phyloP scores from a whole-genome alignment of 352 stramenopile species.

The Globisporangium paddicum region DNA sequence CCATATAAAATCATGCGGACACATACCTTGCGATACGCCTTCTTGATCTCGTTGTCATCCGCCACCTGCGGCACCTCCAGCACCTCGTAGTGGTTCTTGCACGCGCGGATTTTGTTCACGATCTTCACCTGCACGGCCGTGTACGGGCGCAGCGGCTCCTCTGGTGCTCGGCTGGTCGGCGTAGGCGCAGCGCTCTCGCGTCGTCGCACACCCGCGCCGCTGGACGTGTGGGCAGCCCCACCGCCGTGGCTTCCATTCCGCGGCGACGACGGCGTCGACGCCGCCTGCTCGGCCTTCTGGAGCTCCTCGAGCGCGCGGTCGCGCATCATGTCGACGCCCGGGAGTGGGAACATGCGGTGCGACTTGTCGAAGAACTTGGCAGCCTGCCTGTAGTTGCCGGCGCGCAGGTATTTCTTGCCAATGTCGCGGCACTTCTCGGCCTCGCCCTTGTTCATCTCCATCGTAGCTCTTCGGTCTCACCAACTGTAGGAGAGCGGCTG shows the following conservation, averaged over 20 bases:
- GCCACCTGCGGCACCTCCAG: slow-evolving; percentile 66
- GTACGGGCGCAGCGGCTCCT: slow-evolving; percentile 54
- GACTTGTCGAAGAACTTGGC: slow-evolving; percentile 93
- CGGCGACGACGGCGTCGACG: slow-evolving; percentile 14
- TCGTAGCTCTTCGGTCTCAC: slow-evolving; percentile 18
- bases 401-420: slow-evolving; percentile 80
- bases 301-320: slow-evolving; percentile 66
- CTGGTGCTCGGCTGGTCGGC: slow-evolving; percentile 14
- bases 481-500: neutral
- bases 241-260: slow-evolving; percentile 5
- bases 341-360: slow-evolving; percentile 83
- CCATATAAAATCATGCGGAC: too few species aligned
- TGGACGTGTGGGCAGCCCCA: neutral
- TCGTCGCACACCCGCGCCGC: slow-evolving; percentile 26
- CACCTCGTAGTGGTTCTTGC: slow-evolving; percentile 89
- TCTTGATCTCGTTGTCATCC: slow-evolving; percentile 87
- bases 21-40: slow-evolving; percentile 87
- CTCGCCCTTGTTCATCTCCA: slow-evolving; percentile 92
- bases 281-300: slow-evolving; percentile 28
- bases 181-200: slow-evolving; percentile 1
- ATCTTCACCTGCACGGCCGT: slow-evolving; percentile 79
- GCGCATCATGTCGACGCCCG: slow-evolving; percentile 78
- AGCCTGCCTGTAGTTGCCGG: slow-evolving; percentile 85
- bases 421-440: slow-evolving; percentile 91
- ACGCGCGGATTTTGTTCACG: slow-evolving; percentile 85